phyloP scores from a whole-genome alignment of 106 monocot species.

The Allium cepa region DNA sequence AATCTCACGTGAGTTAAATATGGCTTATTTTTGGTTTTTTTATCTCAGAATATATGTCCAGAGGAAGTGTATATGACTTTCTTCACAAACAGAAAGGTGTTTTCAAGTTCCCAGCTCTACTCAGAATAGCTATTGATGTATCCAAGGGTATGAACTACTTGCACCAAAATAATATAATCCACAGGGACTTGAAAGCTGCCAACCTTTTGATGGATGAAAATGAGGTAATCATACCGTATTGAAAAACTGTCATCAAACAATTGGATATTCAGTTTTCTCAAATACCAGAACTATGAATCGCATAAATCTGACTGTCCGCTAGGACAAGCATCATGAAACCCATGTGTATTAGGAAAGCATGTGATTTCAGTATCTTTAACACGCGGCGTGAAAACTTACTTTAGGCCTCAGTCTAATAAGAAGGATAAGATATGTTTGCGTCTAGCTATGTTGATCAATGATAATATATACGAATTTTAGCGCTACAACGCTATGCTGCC shows the following conservation, averaged over 20 bases:
- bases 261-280: not conserved
- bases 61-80: conserved; percentile 86
- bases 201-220: conserved; percentile 98
- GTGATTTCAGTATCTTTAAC: too few species aligned
- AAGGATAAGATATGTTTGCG: too few species aligned
- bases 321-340: not conserved
- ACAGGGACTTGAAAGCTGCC: conserved; percentile 84
- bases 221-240: conserved; percentile 30
- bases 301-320: not conserved
- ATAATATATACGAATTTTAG: too few species aligned
- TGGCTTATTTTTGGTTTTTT: conserved; percentile 1
- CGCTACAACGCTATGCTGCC: too few species aligned
- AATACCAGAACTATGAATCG: not conserved
- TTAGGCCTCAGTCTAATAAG: too few species aligned
- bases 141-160: conserved; percentile 94
- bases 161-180: conserved; percentile 94
- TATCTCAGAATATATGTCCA: conserved; percentile 72
- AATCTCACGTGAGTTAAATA: too few species aligned
- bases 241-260: too few species aligned
- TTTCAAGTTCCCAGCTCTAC: conserved; percentile 67
- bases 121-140: conserved; percentile 80
- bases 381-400: too few species aligned
- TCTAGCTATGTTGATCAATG: too few species aligned
- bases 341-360: not conserved
- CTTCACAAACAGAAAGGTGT: conserved; percentile 82